phyloP scores from a whole-genome alignment of 2,329 filamentous ascomycete species.

The Colletotrichum chlorophyti region DNA sequence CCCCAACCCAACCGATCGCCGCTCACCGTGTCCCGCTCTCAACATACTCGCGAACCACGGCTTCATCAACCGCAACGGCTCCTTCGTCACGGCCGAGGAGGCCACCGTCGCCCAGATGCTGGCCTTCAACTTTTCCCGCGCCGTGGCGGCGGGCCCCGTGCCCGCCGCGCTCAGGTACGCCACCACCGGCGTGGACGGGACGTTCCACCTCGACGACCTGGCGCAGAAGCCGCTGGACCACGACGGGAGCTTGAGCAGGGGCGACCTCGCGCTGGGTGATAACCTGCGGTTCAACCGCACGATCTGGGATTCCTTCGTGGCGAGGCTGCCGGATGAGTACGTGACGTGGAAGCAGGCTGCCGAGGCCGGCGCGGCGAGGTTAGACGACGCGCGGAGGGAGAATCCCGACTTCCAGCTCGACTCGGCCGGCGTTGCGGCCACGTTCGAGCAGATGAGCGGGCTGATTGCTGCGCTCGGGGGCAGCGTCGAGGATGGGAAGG shows the following conservation, averaged over 20 bases:
- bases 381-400: conserved; percentile 7
- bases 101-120: conserved; percentile 5
- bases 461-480: neutral
- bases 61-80: conserved; percentile 6
- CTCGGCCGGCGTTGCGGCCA: neutral
- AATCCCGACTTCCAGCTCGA: conserved; percentile 1
- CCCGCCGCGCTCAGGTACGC: neutral
- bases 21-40: conserved; percentile 3
- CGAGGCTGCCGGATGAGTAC: neutral
- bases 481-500: conserved; percentile 1
- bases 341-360: conserved; percentile 15
- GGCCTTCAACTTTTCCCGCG: conserved; percentile 7
- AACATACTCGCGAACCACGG: conserved; percentile 14
- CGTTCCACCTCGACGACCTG: conserved; percentile 18
- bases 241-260: conserved; percentile 4
- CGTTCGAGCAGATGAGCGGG: conserved; percentile 10
- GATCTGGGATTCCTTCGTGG: conserved; percentile 3
- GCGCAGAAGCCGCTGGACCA: conserved; percentile 13
- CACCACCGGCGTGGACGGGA: conserved; percentile 6
- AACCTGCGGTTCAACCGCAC: conserved; percentile 3
- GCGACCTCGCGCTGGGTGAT: conserved; percentile 1
- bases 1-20: neutral
- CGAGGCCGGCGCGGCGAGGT: conserved; percentile 2
- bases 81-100: conserved; percentile 9
- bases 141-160: neutral